Evolutionary conservation across 2,329 filamentous ascomycete species (phyloP).

Genomic region (Cladosporium colombiae): DNA sequence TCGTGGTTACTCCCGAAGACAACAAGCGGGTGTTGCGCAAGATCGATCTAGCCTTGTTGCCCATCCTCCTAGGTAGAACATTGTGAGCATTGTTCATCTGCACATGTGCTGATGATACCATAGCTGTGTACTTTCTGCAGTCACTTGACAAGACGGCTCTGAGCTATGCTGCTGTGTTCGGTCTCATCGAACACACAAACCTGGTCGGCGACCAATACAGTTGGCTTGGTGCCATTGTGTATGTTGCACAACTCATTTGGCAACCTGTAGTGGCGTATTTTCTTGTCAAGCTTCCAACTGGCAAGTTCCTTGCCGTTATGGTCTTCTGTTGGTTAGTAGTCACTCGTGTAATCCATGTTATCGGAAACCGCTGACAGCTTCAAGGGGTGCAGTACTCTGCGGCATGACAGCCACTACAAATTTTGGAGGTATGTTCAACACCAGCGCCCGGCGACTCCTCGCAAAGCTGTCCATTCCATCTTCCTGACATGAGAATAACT

Average conservation of each 20-base stretch:
- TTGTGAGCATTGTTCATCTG: not conserved
- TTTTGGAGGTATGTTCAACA: conserved; percentile 41
- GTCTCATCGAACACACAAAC: conserved; percentile 59
- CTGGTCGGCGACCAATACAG: conserved; percentile 59
- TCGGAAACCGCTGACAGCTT: not conserved
- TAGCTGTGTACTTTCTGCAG: conserved; percentile 61
- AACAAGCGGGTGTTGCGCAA: conserved; percentile 54
- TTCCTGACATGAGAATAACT: not conserved
- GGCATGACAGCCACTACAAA: conserved; percentile 55
- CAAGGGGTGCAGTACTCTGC: conserved; percentile 48
- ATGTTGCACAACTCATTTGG: conserved; percentile 56
- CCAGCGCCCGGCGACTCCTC: not conserved
- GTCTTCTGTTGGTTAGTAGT: conserved; percentile 48
- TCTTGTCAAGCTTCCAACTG: conserved; percentile 61
- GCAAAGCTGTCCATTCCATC: not conserved
- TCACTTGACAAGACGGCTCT: conserved; percentile 64
- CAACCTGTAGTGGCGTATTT: conserved; percentile 56
- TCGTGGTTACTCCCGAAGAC: conserved; percentile 54
- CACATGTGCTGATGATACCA: not conserved
- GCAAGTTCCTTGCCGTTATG: conserved; percentile 58
- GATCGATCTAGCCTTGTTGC: conserved; percentile 55
- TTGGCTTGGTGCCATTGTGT: conserved; percentile 55
- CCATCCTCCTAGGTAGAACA: conserved; percentile 50
- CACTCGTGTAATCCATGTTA: too few species aligned
- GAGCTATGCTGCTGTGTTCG: conserved; percentile 64